Base-by-base conservation (phyloP, 768 basidiomycete genomes). In the Trametes elegans region DNA sequence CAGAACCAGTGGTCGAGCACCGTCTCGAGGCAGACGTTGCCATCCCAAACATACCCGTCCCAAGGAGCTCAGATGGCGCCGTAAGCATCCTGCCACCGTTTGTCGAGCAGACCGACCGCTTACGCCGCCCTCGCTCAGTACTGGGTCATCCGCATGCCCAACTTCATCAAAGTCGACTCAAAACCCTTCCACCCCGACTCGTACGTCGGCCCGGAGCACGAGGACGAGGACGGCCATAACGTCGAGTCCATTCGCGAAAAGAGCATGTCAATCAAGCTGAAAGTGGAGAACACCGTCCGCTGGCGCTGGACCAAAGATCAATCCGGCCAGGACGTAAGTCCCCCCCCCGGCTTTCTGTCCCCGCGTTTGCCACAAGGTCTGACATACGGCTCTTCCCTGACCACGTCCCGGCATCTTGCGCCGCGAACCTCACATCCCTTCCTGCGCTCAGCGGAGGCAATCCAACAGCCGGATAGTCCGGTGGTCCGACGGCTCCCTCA, bases 401-500 rank as follows among this genome's bases (percentile, higher is more conserved):
- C 21, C 21, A 31, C 27, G 26, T 42, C n/a, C 9, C 36, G 19
- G 49, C 50, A 41, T 56, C 53, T 46, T 38, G 45, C 35, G 31
- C 14, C 16, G 7, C 42, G 4, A 46, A 19, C 43, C n/a, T 3
- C 27, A 43, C 52, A 34, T 10, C 18, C 19, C 5, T 3, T 32
- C 21, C 4, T n/a, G 32, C 21, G 18, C 42, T 14, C 68, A 97
- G 94, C 76, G 73, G 61, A 81, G 86, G 60, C 88, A 95, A 75
- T 92, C 93, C 14, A 99, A 99, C 66, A 84, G 88, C 59, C 87
- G 94, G 27, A 75, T 98, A 34, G 83, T 99, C 54, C 83, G 89
- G 13, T 99, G 97, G 97, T 97, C 94, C 6, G 97, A 99, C 68
- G 96, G 96, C 14, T 81, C 89, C 13, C 73, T 93, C 53, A 95